Base-by-base conservation (phyloP, 2,329 filamentous ascomycete species). In the Hypoxylon sp. region DNA sequence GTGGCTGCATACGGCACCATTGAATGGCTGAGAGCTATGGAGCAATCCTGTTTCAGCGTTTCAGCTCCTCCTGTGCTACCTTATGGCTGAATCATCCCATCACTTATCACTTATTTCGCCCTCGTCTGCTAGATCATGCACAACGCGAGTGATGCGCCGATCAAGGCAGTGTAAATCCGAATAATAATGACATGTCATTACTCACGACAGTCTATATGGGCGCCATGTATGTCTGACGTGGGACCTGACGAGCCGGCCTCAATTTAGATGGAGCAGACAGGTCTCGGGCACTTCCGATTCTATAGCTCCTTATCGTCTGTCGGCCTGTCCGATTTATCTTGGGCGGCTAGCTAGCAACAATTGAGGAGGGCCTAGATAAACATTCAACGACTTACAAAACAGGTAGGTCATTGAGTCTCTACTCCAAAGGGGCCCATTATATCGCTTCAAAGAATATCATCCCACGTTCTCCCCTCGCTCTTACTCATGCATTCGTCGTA, bases 61-160 rank as follows among this genome's bases (percentile, higher is more conserved):
- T 61, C 46, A 28, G 22, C 22, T 49, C 3, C 30, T 34, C 46
- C 53, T 26, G 41, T 44, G 19, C 26, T 8, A 28, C 13, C 44
- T 48, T 17, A 11, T 51, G 32, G 58, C 47, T 55, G 34, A 52
- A 46, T 43, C 26, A 49, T 50, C 44, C 19, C 48, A 22, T 60
- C 48, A 50, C 19, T 55, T 53, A 43, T 60, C 50, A 62, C 48
- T 54, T 34, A 56, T 41, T 24, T 15, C 17, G 10, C 19, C 11
- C 30, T 32, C 24, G 19, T 44, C 34, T 34, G 48, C 22, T n/a
- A 17, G n/a, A 61, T 43, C 24, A 50, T 57, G 49, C 53, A 57
- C 43, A 53, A 50, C 48, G 32, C 13, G 17, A 47, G 46, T 52
- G n/a, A 41, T 8, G 37, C 17, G 4, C 6, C 37, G 37, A 34